A percentile compares a stretch with the other conserved stretches of the same genome.
These are phyloP conservation scores for Pyrus hybrid DNA, from an alignment of 331 rosid species.

Conservation along the genomic window DNA sequence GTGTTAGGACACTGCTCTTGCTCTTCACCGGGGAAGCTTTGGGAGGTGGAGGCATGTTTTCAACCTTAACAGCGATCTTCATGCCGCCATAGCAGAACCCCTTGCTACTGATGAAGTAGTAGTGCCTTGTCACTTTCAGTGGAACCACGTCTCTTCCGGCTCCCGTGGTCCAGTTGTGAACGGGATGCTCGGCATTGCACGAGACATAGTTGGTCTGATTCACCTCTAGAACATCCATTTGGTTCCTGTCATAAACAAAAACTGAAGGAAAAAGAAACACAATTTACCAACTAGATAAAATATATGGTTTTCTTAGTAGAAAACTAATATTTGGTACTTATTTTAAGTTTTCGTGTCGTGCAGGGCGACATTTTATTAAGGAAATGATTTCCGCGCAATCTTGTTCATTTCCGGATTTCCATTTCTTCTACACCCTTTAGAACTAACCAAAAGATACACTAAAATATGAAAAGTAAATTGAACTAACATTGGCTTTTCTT, in stretches of 20 bases:
- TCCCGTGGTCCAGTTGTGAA: constrained; percentile 73
- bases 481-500: background rate
- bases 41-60: constrained; percentile 70
- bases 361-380: too few species aligned
- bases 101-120: constrained; percentile 75
- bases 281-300: constrained; percentile 9
- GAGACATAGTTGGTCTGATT: constrained; percentile 69
- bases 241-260: constrained; percentile 95
- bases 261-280: constrained; percentile 19
- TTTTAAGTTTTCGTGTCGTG: background rate
- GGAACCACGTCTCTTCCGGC: constrained; percentile 94
- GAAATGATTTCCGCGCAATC: too few species aligned
- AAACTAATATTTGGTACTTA: background rate
- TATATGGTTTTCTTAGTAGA: too few species aligned
- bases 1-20: constrained; percentile 19
- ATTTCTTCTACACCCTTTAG: background rate
- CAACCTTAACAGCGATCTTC: constrained; percentile 66
- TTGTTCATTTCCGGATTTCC: too few species aligned
- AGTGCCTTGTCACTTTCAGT: constrained; percentile 59
- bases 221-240: constrained; percentile 70
- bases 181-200: constrained; percentile 63
- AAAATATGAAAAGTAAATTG: background rate
- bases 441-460: background rate
- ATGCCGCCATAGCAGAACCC: constrained; percentile 87
- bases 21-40: constrained; percentile 24